Percentiles rank a stretch among this genome's conserved stretches.
These are phyloP conservation scores for Vitellaria paradoxa DNA, from an alignment of 179 eudicot genomes.

Conservation along the genomic window DNA sequence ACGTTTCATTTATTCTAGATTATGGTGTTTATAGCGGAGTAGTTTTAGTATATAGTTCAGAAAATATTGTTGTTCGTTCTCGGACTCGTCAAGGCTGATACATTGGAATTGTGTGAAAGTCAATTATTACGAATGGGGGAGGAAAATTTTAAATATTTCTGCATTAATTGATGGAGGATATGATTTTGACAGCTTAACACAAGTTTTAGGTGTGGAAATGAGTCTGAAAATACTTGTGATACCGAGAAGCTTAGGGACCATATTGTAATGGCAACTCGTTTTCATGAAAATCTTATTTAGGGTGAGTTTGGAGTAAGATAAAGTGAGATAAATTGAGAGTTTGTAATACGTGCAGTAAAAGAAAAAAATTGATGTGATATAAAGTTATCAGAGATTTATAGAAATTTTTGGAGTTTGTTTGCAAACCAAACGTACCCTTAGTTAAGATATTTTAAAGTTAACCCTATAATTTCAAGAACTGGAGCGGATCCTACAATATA, in stretches of 20 bases:
- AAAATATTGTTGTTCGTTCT: not conserved
- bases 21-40: not conserved
- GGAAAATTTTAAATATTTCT: not conserved
- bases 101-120: too few relatives aligned
- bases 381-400: too few relatives aligned
- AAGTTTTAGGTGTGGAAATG: not conserved
- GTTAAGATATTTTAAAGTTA: not conserved
- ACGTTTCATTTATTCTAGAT: not conserved
- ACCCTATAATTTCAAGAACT: not conserved
- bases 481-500: not conserved
- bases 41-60: not conserved
- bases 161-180: not conserved
- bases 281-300: not conserved
- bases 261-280: not conserved
- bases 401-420: too few relatives aligned
- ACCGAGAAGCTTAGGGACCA: not conserved
- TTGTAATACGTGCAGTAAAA: too few relatives aligned
- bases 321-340: too few relatives aligned
- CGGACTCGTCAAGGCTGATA: not conserved
- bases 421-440: too few relatives aligned
- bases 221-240: not conserved
- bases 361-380: too few relatives aligned
- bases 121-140: not conserved
- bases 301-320: too few relatives aligned
- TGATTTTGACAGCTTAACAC: not conserved